phyloP scores from a whole-genome alignment of 148 eudicot genomes.

The Nepenthes mirabilis region DNA sequence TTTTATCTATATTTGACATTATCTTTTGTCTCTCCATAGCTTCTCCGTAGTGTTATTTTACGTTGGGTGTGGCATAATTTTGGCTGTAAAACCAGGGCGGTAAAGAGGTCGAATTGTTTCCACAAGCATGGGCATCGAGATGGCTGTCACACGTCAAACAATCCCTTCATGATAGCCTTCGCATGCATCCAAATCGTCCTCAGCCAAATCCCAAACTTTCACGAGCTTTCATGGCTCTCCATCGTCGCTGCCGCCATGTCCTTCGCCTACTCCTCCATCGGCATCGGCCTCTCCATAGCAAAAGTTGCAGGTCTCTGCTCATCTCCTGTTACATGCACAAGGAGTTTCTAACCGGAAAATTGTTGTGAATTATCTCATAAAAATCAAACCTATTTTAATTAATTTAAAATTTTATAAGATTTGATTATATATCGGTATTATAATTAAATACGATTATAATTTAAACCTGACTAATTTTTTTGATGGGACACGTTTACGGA shows the following conservation, averaged over 20 bases:
- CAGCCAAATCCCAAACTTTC: slow-evolving; percentile 85
- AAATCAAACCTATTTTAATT: too few relatives aligned
- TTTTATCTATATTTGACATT: neutral
- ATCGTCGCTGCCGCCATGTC: slow-evolving; percentile 87
- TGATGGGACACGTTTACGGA: too few relatives aligned
- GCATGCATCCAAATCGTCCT: slow-evolving; percentile 57
- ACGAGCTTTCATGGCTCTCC: slow-evolving; percentile 85
- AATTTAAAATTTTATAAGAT: too few relatives aligned
- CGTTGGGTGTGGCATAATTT: neutral
- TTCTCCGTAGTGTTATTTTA: neutral
- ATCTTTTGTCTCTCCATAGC: neutral
- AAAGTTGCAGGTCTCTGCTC: slow-evolving; percentile 43
- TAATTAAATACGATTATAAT: too few relatives aligned
- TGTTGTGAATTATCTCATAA: too few relatives aligned
- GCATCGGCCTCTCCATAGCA: slow-evolving; percentile 79
- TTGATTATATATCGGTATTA: too few relatives aligned
- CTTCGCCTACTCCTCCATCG: slow-evolving; percentile 75
- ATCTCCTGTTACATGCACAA: too few relatives aligned
- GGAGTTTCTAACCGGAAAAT: too few relatives aligned
- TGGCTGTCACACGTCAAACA: slow-evolving; percentile 40
- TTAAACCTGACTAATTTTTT: too few relatives aligned
- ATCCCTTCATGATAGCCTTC: slow-evolving; percentile 62
- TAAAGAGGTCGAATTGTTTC: slow-evolving; percentile 72
- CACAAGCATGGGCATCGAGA: slow-evolving; percentile 54
- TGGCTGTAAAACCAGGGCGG: slow-evolving; percentile 36